A percentile compares a stretch with the other conserved stretches of the same genome.
These are phyloP conservation scores for Chalaropsis thielavioides DNA, from an alignment of 2,329 filamentous ascomycete genomes.

Conservation along the genomic window DNA sequence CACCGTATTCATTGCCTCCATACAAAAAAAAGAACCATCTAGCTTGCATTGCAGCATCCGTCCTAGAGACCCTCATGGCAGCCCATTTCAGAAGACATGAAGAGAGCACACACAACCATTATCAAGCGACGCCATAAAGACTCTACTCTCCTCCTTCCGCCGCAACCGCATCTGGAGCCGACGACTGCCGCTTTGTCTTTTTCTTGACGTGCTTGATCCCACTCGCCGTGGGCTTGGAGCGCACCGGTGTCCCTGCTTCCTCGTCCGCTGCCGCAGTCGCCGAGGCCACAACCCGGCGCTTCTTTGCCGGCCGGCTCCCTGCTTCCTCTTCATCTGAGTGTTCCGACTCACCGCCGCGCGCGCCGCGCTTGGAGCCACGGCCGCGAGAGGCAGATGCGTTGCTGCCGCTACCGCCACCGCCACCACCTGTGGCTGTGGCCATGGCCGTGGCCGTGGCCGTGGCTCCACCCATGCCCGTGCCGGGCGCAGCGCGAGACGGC, in stretches of 20 bases:
- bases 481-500: conserved; percentile 20
- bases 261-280: conserved; percentile 23
- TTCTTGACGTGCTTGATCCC: conserved; percentile 15
- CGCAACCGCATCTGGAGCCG: background rate
- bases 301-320: conserved; percentile 12
- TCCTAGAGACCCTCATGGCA: background rate
- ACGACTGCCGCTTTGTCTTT: conserved; percentile 12
- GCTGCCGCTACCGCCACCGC: background rate
- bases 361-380: conserved; percentile 24
- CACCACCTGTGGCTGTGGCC: background rate
- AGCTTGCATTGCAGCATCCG: background rate
- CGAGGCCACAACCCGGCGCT: conserved; percentile 24
- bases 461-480: conserved; percentile 23
- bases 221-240: conserved; percentile 9
- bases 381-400: conserved; percentile 21
- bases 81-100: background rate
- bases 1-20: background rate
- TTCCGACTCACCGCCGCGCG: conserved; percentile 26
- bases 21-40: background rate
- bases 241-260: conserved; percentile 22
- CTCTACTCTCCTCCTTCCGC: conserved; percentile 8
- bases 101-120: background rate
- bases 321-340: conserved; percentile 14
- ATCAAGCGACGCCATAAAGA: background rate
- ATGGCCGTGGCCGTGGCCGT: background rate